A percentile compares a stretch with the other conserved stretches of the same genome.
phyloP scores from a whole-genome alignment of 1,284 basidiomycete genomes.

The Gomphus bonarii region DNA sequence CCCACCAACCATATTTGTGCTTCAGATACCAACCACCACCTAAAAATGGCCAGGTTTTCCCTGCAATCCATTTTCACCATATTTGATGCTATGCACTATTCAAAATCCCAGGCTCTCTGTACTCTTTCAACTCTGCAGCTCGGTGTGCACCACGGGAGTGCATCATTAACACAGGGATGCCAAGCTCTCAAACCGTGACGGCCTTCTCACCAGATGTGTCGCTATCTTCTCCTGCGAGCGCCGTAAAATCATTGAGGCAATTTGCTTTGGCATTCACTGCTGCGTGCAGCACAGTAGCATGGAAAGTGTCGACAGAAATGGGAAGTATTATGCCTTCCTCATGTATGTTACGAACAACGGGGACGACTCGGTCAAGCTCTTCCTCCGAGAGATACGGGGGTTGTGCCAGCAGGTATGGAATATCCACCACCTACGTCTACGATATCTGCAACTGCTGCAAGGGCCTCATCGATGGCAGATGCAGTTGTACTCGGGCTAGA shows the following conservation, averaged over 20 bases:
- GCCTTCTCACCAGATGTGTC: slow-evolving; percentile 45
- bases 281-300: slow-evolving; percentile 68
- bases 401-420: slow-evolving; percentile 78
- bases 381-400: slow-evolving; percentile 60
- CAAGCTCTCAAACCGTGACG: slow-evolving; percentile 46
- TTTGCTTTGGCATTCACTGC: slow-evolving; percentile 81
- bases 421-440: slow-evolving; percentile 94
- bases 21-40: too few relatives aligned
- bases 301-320: slow-evolving; percentile 92
- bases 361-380: slow-evolving; percentile 68
- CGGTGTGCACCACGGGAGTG: slow-evolving; percentile 74
- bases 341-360: slow-evolving; percentile 47
- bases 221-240: slow-evolving; percentile 56
- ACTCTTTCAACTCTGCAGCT: slow-evolving; percentile 63
- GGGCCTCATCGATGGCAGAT: slow-evolving; percentile 34
- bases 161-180: slow-evolving; percentile 81
- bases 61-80: too few relatives aligned
- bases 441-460: slow-evolving; percentile 46
- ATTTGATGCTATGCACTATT: too few relatives aligned
- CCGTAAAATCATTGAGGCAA: slow-evolving; percentile 92
- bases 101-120: slow-evolving; percentile 39
- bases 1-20: too few relatives aligned
- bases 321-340: slow-evolving; percentile 29
- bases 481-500: slow-evolving; percentile 53
- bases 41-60: too few relatives aligned